Conservation (phyloP, 2,329 filamentous ascomycete species). For the Fusarium floridanum region DNA sequence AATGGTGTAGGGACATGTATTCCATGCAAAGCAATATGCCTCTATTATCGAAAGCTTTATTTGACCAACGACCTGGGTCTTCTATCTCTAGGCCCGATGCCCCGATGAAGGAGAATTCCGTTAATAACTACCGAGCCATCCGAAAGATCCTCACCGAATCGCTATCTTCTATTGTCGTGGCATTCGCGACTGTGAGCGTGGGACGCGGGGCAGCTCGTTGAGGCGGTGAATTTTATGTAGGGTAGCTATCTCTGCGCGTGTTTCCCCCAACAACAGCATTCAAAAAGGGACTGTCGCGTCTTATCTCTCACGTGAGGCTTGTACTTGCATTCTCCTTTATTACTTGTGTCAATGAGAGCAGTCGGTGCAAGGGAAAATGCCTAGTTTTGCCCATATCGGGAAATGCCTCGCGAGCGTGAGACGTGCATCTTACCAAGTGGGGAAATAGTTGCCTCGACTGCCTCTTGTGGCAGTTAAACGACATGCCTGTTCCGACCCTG, state of each 20-base stretch:
- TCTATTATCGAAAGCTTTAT: background rate
- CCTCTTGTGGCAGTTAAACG: background rate
- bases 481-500: background rate
- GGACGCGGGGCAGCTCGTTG: background rate
- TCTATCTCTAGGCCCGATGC: too few relatives aligned
- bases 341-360: background rate
- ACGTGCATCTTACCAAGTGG: background rate
- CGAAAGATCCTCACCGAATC: background rate
- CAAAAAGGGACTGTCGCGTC: background rate
- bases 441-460: background rate
- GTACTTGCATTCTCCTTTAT: background rate
- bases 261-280: background rate
- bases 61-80: background rate
- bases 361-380: slow-evolving; percentile 1
- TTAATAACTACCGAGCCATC: background rate
- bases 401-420: background rate
- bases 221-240: background rate
- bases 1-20: background rate
- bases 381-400: slow-evolving; percentile 21
- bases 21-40: background rate
- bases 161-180: background rate
- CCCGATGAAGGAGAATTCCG: background rate
- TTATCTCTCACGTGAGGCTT: background rate
- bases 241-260: background rate
- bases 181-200: background rate